Evolutionary conservation across 2,329 filamentous ascomycete genomes (phyloP).

Genomic region (Cordyceps cicadae): DNA sequence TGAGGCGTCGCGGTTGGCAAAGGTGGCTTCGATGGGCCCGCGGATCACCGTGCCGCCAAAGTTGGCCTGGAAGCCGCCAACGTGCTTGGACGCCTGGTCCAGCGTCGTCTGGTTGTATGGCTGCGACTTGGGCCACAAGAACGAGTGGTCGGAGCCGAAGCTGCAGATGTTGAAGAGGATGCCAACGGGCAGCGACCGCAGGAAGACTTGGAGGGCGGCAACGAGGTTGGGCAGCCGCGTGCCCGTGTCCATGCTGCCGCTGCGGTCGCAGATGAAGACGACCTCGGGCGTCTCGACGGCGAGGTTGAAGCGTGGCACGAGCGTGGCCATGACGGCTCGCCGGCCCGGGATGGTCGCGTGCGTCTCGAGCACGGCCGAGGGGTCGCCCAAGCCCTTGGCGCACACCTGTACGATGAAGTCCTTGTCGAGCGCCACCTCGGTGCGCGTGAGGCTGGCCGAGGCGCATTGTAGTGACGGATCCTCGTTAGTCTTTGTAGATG

Average conservation of each 20-base stretch:
- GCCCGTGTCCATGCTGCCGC: conserved; percentile 50
- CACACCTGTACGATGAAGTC: conserved; percentile 62
- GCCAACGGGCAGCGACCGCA: conserved; percentile 57
- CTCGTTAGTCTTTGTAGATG: conserved; percentile 30
- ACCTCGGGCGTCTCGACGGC: conserved; percentile 50
- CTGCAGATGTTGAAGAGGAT: conserved; percentile 64
- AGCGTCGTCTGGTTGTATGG: conserved; percentile 38
- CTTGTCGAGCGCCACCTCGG: conserved; percentile 43
- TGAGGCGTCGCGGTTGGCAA: conserved; percentile 34
- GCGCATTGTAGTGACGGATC: conserved; percentile 49
- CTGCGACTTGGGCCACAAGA: conserved; percentile 40
- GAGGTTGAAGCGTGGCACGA: conserved; percentile 62
- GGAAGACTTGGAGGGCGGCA: conserved; percentile 51
- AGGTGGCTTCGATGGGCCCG: conserved; percentile 33
- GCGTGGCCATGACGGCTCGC: conserved; percentile 59
- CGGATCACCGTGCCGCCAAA: conserved; percentile 49
- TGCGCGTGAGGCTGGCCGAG: conserved; percentile 51
- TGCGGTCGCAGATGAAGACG: conserved; percentile 65
- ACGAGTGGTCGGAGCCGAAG: conserved; percentile 43
- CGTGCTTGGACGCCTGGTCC: conserved; percentile 33
- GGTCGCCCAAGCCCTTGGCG: conserved; percentile 51
- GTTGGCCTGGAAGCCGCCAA: conserved; percentile 34
- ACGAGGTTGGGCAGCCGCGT: conserved; percentile 45
- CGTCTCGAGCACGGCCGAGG: conserved; percentile 56
- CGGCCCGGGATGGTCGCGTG: conserved; percentile 55